These are phyloP conservation scores for Glycine tomentella DNA, from an alignment of 306 rosid species.

Conservation along the genomic window DNA sequence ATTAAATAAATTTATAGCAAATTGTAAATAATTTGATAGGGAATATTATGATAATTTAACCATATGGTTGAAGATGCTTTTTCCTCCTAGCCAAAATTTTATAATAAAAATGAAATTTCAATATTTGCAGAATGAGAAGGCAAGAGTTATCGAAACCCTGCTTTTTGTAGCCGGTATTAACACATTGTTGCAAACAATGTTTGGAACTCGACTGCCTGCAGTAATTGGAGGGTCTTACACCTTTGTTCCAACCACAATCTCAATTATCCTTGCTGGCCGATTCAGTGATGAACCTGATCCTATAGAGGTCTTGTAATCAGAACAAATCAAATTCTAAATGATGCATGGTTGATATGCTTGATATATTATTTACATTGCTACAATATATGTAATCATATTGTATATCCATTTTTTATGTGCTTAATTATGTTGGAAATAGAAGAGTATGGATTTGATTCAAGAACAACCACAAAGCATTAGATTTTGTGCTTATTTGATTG, in stretches of 20 bases:
- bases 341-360: conserved; percentile 38
- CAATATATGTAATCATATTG: conserved; percentile 8
- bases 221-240: conserved; percentile 96
- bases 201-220: conserved; percentile 90
- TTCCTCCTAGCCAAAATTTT: background rate
- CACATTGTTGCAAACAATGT: conserved; percentile 82
- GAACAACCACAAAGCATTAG: background rate
- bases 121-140: conserved; percentile 82
- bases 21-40: conserved; percentile 2
- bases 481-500: conserved; percentile 35
- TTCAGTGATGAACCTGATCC: conserved; percentile 70
- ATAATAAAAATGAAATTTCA: background rate
- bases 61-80: conserved; percentile 6
- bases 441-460: conserved; percentile 28
- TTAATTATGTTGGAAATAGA: conserved; percentile 27
- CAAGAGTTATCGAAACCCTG: conserved; percentile 86
- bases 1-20: background rate
- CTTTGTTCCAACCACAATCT: conserved; percentile 91
- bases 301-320: conserved; percentile 62
- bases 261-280: conserved; percentile 91
- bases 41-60: conserved; percentile 29
- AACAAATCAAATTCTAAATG: conserved; percentile 46
- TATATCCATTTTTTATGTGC: conserved; percentile 8
- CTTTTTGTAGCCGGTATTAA: conserved; percentile 97
- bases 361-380: conserved; percentile 22